Evolutionary conservation across 2,329 filamentous ascomycete genomes (phyloP), one percentile per base, ranked within the genome.

Genomic region (Xylariomycetidae sp.): DNA sequence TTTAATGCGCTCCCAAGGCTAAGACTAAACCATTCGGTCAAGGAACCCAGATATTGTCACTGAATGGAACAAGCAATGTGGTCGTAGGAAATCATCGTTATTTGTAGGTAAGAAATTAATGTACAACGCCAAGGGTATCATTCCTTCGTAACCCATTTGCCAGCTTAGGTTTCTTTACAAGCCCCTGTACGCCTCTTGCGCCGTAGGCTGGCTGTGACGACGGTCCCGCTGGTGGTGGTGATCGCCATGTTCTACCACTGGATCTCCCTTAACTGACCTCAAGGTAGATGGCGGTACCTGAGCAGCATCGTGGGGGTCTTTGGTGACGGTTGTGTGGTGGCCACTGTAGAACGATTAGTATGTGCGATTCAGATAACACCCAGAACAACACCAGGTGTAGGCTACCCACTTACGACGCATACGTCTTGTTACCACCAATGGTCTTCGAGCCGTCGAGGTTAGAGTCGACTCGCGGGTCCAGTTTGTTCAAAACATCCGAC

Each of bases 231-330:
- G 59, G 32, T 74, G 65, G 0, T 32, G 22, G 4, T 48, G 42
- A 24, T 73, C 63, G 2, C 53, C 62, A 32, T 75, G 70, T 28
- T 59, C 55, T n/a, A 72, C 49, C 1, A 48, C 33, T 1, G 71
- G 67, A 2, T 56, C 59, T 2, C 70, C 72, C 23, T 74, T 40
- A 28, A 67, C 61, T 46, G 66, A 56, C 30, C 59, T 58, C 38
- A 78, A 28, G 1, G 70, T 64, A 2, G 72, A 76, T 5, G 74
- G 73, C 2, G 73, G 72, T 0, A 76, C 72, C 48, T 77, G 72
- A 0, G 73, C 59, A 2, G 74, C 72, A 40, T 77, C 73, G 13
- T 63, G 69, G 4, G 72, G 72, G 29, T 76, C 72, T 40, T 57
- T 50, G 29, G 38, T 30, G 9, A 29, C 24, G 7, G 38, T 17